Percentiles rank a stretch among this genome's conserved stretches.
Conservation (phyloP, 768 basidiomycete genomes). For the Boletus rufocinnamomeus region DNA sequence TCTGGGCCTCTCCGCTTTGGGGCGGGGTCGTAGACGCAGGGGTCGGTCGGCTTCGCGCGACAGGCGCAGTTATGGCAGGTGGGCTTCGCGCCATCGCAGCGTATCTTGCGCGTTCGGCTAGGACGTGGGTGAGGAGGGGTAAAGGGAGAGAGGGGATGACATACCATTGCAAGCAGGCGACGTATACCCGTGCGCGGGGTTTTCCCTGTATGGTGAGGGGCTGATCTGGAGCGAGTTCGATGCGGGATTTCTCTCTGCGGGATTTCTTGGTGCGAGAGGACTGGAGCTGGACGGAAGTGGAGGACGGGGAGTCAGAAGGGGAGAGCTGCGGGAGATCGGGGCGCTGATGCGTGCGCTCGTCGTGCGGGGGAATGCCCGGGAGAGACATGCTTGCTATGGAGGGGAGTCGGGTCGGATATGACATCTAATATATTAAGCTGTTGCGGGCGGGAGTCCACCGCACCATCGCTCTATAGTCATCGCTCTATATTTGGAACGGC, state of each 20-base stretch:
- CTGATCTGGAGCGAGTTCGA: constrained; percentile 73
- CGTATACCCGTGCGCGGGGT: constrained; percentile 70
- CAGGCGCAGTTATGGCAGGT: constrained; percentile 71
- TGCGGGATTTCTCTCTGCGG: constrained; percentile 56
- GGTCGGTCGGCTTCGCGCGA: constrained; percentile 43
- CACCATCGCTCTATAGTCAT: too few relatives aligned
- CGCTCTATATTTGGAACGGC: too few relatives aligned
- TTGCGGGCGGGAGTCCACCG: too few relatives aligned
- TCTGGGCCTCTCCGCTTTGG: constrained; percentile 84
- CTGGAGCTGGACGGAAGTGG: neutral
- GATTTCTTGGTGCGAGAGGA: constrained; percentile 35
- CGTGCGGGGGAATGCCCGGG: constrained; percentile 4
- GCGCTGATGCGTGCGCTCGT: neutral
- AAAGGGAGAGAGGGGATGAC: constrained; percentile 12
- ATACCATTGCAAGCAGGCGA: constrained; percentile 79
- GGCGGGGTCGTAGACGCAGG: constrained; percentile 66
- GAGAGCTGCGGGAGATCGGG: neutral
- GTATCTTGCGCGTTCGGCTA: constrained; percentile 77
- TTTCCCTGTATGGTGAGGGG: constrained; percentile 83
- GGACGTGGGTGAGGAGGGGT: constrained; percentile 8
- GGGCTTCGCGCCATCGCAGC: constrained; percentile 82
- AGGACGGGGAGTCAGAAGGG: neutral
- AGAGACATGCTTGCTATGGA: too few relatives aligned
- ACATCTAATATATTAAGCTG: too few relatives aligned
- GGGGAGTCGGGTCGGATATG: too few relatives aligned